Base-by-base conservation (phyloP, 176 grass and related monocot species). In the Raddia distichophylla region DNA sequence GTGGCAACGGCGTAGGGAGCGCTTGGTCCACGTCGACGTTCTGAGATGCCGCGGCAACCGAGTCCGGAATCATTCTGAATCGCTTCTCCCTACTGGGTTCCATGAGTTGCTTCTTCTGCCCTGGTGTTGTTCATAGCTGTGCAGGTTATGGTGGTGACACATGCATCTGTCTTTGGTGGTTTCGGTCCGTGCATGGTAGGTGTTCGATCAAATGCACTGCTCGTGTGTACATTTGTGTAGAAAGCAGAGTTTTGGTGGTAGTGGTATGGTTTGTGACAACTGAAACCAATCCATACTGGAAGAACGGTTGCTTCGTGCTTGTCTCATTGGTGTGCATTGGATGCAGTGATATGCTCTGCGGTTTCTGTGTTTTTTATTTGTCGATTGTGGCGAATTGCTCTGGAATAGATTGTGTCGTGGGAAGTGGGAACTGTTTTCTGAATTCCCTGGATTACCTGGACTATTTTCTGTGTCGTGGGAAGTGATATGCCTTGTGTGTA, bases 131-230 rank as follows among this genome's bases (percentile, higher is more conserved):
- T 76, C 32, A 51, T 35, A 18, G 22, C 22, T 69, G 57, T 71
- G 16, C 43, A 63, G 9, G 33, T 14, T 50, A 10, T 60, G 43
- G 19, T 20, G 15, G n/a, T 22, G 75, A 40, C 10, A 42, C 17
- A 1, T 51, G 20, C 40, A 20, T 76, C 42, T 0, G 11, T 46
- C 27, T 75, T 75, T 40, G 18, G 53, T 44, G 33, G 54, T 70
- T 32, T 18, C 32, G 7, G 13, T 42, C 7, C 1, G 58, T 55
- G 17, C 14, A 5, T 5, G 49, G 18, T 34, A 73, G 47, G 6
- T 85, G 71, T 82, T 75, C 54, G 71, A 76, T 53, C 18, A 76
- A 82, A 87, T 53, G 78, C 45, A 3, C 9, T 51, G 18, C 7
- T 60, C 4, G 5, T 42, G 45, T 18, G 55, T 49, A 66, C 69